Evolutionary conservation across 2,329 filamentous ascomycete species (phyloP).

Genomic region (Diaporthe aspalathi): DNA sequence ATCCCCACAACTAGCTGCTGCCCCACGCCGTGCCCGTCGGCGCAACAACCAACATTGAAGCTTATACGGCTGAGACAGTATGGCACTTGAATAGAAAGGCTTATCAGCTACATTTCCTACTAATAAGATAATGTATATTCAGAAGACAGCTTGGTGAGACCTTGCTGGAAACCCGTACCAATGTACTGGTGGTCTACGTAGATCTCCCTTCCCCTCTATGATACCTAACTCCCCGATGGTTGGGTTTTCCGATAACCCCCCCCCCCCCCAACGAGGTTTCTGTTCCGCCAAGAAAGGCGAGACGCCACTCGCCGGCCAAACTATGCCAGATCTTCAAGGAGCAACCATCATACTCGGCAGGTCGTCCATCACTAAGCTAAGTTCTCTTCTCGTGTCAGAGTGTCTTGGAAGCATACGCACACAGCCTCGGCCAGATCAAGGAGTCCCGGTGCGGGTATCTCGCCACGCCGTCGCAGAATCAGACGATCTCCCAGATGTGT

Average conservation of each 20-base stretch:
- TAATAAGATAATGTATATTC: background rate
- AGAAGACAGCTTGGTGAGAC: background rate
- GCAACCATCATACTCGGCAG: background rate
- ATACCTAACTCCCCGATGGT: background rate
- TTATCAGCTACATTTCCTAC: background rate
- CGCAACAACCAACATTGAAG: too few species aligned
- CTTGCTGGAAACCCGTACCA: background rate
- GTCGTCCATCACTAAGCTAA: background rate
- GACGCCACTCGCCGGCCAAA: background rate
- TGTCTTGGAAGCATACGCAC: background rate
- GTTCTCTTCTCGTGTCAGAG: background rate
- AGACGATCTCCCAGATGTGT: constrained; percentile 25
- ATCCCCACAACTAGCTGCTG: background rate
- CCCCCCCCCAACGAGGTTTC: background rate
- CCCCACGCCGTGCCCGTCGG: background rate
- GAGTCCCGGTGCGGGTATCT: background rate
- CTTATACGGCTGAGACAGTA: background rate
- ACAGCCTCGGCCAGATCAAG: background rate
- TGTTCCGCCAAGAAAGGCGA: background rate
- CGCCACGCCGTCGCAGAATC: constrained; percentile 14
- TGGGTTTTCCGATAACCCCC: background rate
- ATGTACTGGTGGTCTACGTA: background rate
- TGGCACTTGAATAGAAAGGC: background rate
- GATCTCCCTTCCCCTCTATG: background rate
- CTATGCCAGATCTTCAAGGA: background rate